A percentile compares a stretch with the other conserved stretches of the same genome.
These are phyloP conservation scores for Drechmeria coniospora DNA, from an alignment of 2,329 filamentous ascomycete genomes.

Conservation along the genomic window DNA sequence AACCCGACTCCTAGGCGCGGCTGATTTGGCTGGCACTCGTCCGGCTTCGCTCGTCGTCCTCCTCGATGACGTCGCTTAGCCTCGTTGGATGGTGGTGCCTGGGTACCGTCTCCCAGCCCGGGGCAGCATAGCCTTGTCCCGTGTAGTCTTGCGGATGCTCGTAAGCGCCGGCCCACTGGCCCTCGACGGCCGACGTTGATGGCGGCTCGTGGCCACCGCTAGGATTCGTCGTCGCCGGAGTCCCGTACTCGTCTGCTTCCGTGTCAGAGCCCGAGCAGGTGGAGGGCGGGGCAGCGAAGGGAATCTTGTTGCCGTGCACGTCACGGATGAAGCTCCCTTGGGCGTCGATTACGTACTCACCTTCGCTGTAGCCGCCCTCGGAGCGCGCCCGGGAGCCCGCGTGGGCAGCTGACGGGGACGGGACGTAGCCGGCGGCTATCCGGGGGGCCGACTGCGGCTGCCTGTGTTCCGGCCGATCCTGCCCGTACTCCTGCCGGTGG, in stretches of 20 bases:
- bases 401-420: conserved; percentile 2
- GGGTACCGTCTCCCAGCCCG: conserved; percentile 62
- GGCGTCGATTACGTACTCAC: conserved; percentile 54
- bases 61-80: conserved; percentile 75
- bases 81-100: conserved; percentile 78
- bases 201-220: conserved; percentile 18
- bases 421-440: conserved; percentile 11
- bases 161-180: conserved; percentile 27
- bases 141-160: conserved; percentile 43
- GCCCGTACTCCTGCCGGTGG: conserved; percentile 16
- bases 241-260: conserved; percentile 42
- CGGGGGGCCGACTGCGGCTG: conserved; percentile 22
- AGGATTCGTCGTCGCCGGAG: conserved; percentile 28
- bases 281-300: conserved; percentile 30
- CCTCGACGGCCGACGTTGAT: conserved; percentile 13
- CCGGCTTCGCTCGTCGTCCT: conserved; percentile 67
- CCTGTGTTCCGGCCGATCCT: conserved; percentile 20
- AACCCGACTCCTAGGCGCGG: conserved; percentile 20
- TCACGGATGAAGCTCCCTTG: conserved; percentile 47
- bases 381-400: conserved; percentile 23
- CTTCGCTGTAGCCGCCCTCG: conserved; percentile 50
- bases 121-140: conserved; percentile 48
- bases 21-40: conserved; percentile 54
- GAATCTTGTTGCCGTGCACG: conserved; percentile 42
- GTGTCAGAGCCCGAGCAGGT: conserved; percentile 33